Base-by-base conservation (phyloP, 352 stramenopile genomes). In the Globisporangium polare region DNA sequence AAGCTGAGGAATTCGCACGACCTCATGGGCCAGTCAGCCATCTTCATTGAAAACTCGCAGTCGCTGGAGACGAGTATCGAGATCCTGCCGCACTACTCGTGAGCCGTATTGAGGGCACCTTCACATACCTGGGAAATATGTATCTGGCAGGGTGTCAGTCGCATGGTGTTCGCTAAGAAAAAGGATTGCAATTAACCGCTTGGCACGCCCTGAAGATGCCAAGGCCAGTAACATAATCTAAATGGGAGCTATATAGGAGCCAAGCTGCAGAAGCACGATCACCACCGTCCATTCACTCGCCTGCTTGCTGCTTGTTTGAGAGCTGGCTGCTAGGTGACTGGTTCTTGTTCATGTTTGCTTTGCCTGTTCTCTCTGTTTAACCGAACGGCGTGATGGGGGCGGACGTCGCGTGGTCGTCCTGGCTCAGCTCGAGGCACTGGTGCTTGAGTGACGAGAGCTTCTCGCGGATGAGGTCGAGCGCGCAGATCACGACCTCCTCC, bases 381-480 rank as follows among this genome's bases (percentile, higher is more conserved):
- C 82, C 80, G 65, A 95, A 95, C 31, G 86, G 86, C 47, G 86
- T 95, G 66, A 93, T 90, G 13, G 86, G 86, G 1, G 72, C 77
- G 27, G 80, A 56, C 29, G 71, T 64, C 1, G 49, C 71, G 46
- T 88, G 76, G 46, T 94, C 86, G 60, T 95, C 86, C 49, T 94
- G 86, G 56, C 77, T 92, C 22, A 95, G 67, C 65, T 95, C 84
- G 53, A 94, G 71, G 59, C 82, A 92, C 74, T 95, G 86, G 62
- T 95, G 84, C 69, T 92, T 95, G 39, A 95, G 71, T 58, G 75
- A 89, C 63, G 81, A 90, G 50, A 95, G 62, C 60, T 95, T 95
- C 59, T 95, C 86, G 9, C 85, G 83, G 52, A 95, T 95, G 13
- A 95, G 72, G 67, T 95, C 86, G 53, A 95, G 62, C 61, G 86